These are phyloP conservation scores for Psidium friedrichsthalianum DNA, from an alignment of 345 rosid genomes.

Conservation along the genomic window DNA sequence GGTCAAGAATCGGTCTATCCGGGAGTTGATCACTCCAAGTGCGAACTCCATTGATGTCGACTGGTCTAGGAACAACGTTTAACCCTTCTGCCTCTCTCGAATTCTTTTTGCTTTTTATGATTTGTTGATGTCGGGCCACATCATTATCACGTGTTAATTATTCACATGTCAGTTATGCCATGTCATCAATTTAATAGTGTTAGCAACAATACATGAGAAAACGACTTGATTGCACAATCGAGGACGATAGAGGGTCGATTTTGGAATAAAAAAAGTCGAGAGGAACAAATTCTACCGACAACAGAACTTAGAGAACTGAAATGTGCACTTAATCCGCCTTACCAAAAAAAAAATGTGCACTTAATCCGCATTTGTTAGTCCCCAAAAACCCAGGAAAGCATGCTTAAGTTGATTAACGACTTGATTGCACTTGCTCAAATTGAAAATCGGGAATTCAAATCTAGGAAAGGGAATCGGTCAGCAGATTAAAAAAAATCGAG, in stretches of 20 bases:
- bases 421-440: background rate
- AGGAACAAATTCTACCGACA: background rate
- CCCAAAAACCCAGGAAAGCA: background rate
- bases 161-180: background rate
- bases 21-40: no score
- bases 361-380: background rate
- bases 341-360: no score
- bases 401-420: background rate
- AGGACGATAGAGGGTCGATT: background rate
- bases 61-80: background rate
- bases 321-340: background rate
- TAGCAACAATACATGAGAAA: background rate
- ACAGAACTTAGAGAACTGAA: background rate
- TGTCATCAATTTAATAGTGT: background rate
- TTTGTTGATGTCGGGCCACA: background rate
- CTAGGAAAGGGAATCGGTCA: background rate
- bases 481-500: background rate
- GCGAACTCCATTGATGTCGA: rapidly evolving
- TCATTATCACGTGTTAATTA: background rate
- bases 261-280: background rate
- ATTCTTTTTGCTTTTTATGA: background rate
- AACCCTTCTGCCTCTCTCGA: background rate
- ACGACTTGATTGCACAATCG: background rate
- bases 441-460: background rate
- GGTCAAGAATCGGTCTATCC: no score